Percentiles rank a stretch among this genome's conserved stretches.
These are phyloP conservation scores for Aegilops sharonensis DNA, from an alignment of 176 grass and related monocot species.

Conservation along the genomic window DNA sequence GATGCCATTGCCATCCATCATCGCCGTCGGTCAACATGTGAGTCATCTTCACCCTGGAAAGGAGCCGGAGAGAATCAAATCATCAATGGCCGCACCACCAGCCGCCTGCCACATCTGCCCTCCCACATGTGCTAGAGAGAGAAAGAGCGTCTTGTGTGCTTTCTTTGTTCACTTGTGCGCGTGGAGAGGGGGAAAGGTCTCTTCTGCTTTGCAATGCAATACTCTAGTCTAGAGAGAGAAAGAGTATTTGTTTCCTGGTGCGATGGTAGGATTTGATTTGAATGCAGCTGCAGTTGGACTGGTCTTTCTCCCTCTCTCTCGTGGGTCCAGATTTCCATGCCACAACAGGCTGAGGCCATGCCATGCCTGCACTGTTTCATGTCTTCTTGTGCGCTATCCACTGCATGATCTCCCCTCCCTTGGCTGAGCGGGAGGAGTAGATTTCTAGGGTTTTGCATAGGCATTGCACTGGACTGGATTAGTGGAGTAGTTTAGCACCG, in stretches of 20 bases:
- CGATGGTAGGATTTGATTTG: slow-evolving; percentile 40
- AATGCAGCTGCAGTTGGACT: slow-evolving; percentile 44
- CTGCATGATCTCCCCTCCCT: slow-evolving; percentile 24
- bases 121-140: slow-evolving; percentile 34
- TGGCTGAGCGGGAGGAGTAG: background rate
- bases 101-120: slow-evolving; percentile 42
- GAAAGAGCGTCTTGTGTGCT: background rate
- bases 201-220: background rate
- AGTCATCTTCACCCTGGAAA: slow-evolving; percentile 32
- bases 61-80: slow-evolving; percentile 34
- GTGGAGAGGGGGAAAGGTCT: background rate
- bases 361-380: slow-evolving; percentile 45
- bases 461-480: background rate
- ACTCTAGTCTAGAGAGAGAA: too few species aligned
- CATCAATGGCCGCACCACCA: background rate
- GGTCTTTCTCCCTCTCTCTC: slow-evolving; percentile 6
- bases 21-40: slow-evolving; percentile 50
- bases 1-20: background rate
- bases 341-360: slow-evolving; percentile 28
- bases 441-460: slow-evolving; percentile 26
- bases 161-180: background rate
- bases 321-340: slow-evolving; percentile 15
- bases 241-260: background rate
- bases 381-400: slow-evolving; percentile 53
- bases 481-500: slow-evolving; percentile 12